Evolutionary conservation across 108 stramenopile genomes (phyloP).

Genomic region (Skeletonema menzelii): DNA sequence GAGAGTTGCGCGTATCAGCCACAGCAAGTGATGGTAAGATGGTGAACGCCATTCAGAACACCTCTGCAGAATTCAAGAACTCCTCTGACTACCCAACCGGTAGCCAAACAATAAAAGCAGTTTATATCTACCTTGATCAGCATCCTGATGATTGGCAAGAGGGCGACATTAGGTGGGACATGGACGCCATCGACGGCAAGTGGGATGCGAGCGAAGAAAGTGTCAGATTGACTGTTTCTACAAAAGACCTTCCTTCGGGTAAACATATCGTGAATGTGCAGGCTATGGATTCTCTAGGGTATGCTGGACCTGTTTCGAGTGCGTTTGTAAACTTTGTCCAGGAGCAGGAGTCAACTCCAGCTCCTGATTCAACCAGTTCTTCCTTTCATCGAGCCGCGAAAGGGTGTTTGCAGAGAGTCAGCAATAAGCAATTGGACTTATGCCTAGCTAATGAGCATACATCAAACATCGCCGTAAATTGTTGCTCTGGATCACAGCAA

Average conservation of each 20-base stretch:
- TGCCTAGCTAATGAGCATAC: background rate
- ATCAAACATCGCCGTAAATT: conserved; percentile 1
- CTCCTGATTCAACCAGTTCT: background rate
- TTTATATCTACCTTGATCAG: background rate
- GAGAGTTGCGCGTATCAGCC: background rate
- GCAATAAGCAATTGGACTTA: background rate
- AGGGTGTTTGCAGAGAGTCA: background rate
- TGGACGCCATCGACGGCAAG: conserved; percentile 7
- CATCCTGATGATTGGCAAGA: background rate
- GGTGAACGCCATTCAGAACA: background rate
- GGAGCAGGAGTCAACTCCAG: background rate
- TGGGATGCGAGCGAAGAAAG: conserved; percentile 3
- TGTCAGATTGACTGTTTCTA: background rate
- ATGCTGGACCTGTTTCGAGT: conserved; percentile 44
- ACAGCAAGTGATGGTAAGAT: background rate
- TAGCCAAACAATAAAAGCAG: background rate
- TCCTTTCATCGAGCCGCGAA: background rate
- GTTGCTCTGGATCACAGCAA: background rate
- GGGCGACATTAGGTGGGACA: background rate
- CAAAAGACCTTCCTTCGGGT: conserved; percentile 12
- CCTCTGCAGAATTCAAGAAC: background rate
- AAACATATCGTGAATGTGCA: conserved; percentile 39
- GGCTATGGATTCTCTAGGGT: conserved; percentile 45
- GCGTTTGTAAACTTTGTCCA: conserved; percentile 8
- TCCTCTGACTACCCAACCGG: background rate